Conservation (phyloP, 306 rosid species). For the Mucuna pruriens region DNA sequence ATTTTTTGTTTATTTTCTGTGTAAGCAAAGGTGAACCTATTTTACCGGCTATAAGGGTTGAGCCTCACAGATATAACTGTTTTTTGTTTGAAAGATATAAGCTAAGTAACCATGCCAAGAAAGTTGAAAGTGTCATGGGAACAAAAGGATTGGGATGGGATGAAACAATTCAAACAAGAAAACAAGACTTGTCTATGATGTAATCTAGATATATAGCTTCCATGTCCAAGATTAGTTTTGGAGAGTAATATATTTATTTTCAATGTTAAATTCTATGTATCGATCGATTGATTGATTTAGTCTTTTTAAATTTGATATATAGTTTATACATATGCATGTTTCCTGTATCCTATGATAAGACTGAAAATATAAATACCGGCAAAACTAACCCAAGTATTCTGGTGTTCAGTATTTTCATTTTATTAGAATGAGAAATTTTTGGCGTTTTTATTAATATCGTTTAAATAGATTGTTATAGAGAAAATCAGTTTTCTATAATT, state of each 20-base stretch:
- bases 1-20: no score
- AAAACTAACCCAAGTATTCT: not conserved
- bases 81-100: constrained; percentile 17
- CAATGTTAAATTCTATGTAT: not conserved
- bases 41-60: no score
- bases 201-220: not conserved
- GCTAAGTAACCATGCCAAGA: constrained; percentile 33
- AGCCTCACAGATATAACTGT: no score
- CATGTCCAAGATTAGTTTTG: not conserved
- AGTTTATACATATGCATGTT: not conserved
- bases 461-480: not conserved
- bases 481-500: not conserved
- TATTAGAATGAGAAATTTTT: not conserved
- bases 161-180: constrained; percentile 14
- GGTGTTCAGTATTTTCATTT: not conserved
- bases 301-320: not conserved
- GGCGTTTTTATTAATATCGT: not conserved
- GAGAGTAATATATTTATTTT: not conserved
- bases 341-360: not conserved
- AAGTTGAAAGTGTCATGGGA: constrained; percentile 6
- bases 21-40: no score
- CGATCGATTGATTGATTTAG: not conserved
- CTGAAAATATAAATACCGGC: not conserved
- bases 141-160: not conserved
- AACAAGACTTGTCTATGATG: not conserved